phyloP scores from a whole-genome alignment of 2,329 filamentous ascomycete genomes.

The Talaromyces funiculosus region DNA sequence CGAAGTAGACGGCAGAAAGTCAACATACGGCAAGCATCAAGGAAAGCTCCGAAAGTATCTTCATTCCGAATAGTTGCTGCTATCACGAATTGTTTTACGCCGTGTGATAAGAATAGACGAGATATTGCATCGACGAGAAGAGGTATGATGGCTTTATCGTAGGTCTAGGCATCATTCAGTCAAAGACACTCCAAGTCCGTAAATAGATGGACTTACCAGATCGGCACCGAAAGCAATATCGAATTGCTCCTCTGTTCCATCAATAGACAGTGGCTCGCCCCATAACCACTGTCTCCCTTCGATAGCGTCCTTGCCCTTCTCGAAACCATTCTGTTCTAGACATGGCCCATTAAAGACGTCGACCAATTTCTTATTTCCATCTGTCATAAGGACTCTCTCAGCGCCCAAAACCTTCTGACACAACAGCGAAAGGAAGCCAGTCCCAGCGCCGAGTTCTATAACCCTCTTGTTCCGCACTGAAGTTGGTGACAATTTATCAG shows the following conservation, averaged over 20 bases:
- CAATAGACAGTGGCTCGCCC: conserved; percentile 27
- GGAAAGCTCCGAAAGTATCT: conserved; percentile 56
- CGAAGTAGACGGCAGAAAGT: not conserved
- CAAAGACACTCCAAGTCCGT: not conserved
- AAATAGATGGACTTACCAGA: conserved; percentile 28
- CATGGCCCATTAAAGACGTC: conserved; percentile 33
- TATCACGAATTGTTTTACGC: conserved; percentile 51
- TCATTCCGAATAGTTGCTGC: conserved; percentile 58
- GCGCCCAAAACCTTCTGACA: conserved; percentile 55
- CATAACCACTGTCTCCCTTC: conserved; percentile 39
- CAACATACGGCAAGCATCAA: conserved; percentile 52
- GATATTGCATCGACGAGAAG: conserved; percentile 52
- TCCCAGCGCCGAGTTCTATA: conserved; percentile 62
- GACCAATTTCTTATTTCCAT: conserved; percentile 50
- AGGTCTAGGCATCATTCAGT: conserved; percentile 44
- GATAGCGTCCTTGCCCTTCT: conserved; percentile 17
- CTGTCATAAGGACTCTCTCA: conserved; percentile 53
- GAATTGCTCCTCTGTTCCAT: conserved; percentile 18
- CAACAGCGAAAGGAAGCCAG: conserved; percentile 60
- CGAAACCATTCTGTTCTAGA: conserved; percentile 27
- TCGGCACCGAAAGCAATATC: conserved; percentile 40
- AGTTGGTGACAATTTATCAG: not conserved
- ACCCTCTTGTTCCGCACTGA: conserved; percentile 49
- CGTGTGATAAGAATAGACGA: conserved; percentile 51
- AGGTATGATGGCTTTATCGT: conserved; percentile 55